Evolutionary conservation across 106 monocot species (phyloP).

Genomic region (Acanthochlamys bracteata): DNA sequence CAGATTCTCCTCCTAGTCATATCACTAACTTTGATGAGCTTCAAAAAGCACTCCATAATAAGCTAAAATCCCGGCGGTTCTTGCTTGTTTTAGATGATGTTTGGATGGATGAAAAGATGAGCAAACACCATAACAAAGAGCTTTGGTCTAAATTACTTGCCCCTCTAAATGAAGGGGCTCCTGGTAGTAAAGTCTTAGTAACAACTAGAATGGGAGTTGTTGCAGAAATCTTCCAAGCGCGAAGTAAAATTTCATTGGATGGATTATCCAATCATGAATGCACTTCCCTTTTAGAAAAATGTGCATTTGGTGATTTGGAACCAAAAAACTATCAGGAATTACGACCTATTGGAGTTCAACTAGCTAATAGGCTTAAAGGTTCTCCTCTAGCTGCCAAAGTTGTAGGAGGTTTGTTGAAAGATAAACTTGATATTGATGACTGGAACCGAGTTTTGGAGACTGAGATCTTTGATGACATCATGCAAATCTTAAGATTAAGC

Average conservation of each 20-base stretch:
- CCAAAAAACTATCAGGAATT: not conserved
- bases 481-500: conserved; percentile 11
- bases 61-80: conserved; percentile 2
- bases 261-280: conserved; percentile 7
- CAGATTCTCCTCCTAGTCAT: not conserved
- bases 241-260: not conserved
- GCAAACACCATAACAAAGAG: not conserved
- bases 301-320: conserved; percentile 3
- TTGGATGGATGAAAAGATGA: conserved; percentile 2
- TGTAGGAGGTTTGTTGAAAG: conserved; percentile 3
- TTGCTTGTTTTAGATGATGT: conserved; percentile 34
- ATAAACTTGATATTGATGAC: not conserved
- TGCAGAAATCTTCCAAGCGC: not conserved
- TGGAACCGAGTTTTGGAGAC: conserved; percentile 16
- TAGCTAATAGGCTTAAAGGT: not conserved
- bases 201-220: conserved; percentile 11
- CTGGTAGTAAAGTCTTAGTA: conserved; percentile 9
- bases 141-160: conserved; percentile 9
- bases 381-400: conserved; percentile 21
- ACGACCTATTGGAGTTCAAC: not conserved
- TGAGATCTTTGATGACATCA: conserved; percentile 3
- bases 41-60: conserved; percentile 6
- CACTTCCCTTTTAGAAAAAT: conserved; percentile 6
- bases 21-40: conserved; percentile 6
- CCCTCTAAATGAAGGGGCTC: not conserved